Percentiles rank a stretch among this genome's conserved stretches.
These are phyloP conservation scores for Globisporangium irregulare DNA, from an alignment of 352 stramenopile species.

Conservation along the genomic window DNA sequence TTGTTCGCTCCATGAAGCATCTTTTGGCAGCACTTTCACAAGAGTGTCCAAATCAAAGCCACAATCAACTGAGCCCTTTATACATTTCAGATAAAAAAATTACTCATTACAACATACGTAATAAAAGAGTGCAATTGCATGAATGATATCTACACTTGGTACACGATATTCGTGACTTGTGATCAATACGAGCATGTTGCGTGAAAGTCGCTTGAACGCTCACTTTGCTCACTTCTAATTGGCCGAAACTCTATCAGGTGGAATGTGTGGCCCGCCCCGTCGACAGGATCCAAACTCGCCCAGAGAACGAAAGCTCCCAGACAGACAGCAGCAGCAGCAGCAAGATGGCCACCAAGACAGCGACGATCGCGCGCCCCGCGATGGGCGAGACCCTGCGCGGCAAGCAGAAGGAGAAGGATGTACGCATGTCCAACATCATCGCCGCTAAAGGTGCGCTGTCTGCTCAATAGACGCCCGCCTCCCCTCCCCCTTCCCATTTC, in stretches of 20 bases:
- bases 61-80: not conserved
- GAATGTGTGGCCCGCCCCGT: constrained; percentile 5
- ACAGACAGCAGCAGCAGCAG: constrained; percentile 4
- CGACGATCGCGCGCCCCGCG: constrained; percentile 51
- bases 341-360: constrained; percentile 33
- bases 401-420: constrained; percentile 97
- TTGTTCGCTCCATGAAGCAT: constrained; percentile 1
- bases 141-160: not conserved
- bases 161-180: not conserved
- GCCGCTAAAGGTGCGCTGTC: constrained; percentile 91
- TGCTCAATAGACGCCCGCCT: not conserved
- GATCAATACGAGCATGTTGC: not conserved
- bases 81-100: not conserved
- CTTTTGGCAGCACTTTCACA: not conserved
- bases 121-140: not conserved
- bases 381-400: constrained; percentile 77
- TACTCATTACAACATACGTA: not conserved
- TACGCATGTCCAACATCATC: constrained; percentile 98
- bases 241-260: not conserved
- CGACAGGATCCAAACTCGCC: not conserved
- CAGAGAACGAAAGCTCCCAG: constrained; percentile 5
- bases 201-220: constrained; percentile 3
- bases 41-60: not conserved
- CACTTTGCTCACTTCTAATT: not conserved
- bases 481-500: not conserved